phyloP scores from a whole-genome alignment of 1,284 basidiomycete genomes.

The Pseudozyma thailandica region DNA sequence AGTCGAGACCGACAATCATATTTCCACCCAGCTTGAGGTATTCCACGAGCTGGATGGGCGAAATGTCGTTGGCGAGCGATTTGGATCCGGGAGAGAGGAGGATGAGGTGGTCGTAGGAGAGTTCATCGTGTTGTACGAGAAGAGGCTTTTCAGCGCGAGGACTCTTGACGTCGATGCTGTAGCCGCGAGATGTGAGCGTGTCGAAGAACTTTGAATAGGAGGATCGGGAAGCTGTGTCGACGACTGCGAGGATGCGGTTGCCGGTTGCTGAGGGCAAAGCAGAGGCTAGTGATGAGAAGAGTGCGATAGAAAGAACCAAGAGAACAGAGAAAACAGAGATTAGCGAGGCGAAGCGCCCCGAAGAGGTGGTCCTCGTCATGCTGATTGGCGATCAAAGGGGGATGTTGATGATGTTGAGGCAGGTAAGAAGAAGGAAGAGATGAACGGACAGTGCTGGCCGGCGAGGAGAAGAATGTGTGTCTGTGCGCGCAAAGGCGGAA shows the following conservation, averaged over 20 bases:
- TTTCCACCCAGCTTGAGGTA: slow-evolving; percentile 79
- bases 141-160: slow-evolving; percentile 35
- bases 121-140: slow-evolving; percentile 56
- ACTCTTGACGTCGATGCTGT: slow-evolving; percentile 38
- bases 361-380: background rate
- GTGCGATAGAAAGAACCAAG: slow-evolving; percentile 6
- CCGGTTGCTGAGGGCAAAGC: slow-evolving; percentile 55
- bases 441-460: background rate
- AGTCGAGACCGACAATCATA: slow-evolving; percentile 82
- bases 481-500: slow-evolving; percentile 46
- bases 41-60: slow-evolving; percentile 82
- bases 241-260: slow-evolving; percentile 57
- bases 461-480: background rate
- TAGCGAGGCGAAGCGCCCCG: background rate
- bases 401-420: slow-evolving; percentile 1
- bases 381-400: too few relatives aligned
- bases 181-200: slow-evolving; percentile 47
- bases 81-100: slow-evolving; percentile 56
- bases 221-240: slow-evolving; percentile 20
- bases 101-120: slow-evolving; percentile 60
- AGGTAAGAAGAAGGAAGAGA: background rate
- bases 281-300: slow-evolving; percentile 18
- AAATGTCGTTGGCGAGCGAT: slow-evolving; percentile 79
- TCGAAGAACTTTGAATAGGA: slow-evolving; percentile 47
- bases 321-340: slow-evolving; percentile 10